phyloP scores from a whole-genome alignment of 257 asterid species.

The Vinca minor region DNA sequence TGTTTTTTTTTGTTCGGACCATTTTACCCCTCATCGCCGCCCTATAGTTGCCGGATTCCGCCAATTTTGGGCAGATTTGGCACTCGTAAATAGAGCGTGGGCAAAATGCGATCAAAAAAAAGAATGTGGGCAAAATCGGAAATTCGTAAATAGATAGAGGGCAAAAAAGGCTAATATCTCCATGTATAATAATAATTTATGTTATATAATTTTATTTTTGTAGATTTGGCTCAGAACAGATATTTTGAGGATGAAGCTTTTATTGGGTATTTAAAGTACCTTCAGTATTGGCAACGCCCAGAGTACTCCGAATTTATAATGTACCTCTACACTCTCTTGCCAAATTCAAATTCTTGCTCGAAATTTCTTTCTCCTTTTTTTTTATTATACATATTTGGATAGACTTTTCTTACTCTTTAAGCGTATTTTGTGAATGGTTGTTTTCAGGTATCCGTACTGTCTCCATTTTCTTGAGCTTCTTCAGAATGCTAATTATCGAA shows the following conservation, averaged over 20 bases:
- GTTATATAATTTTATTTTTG: neutral
- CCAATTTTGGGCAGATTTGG: too few relatives aligned
- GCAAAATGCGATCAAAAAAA: too few relatives aligned
- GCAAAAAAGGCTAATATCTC: too few relatives aligned
- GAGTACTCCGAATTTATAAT: conserved; percentile 76
- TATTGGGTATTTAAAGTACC: conserved; percentile 83
- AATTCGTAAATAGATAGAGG: too few relatives aligned
- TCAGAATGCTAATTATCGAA: conserved; percentile 69
- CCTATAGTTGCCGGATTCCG: too few relatives aligned
- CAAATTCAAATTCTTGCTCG: neutral
- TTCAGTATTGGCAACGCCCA: conserved; percentile 91
- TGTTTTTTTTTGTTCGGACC: too few relatives aligned
- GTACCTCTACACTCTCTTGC: conserved; percentile 33
- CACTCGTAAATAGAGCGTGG: too few relatives aligned
- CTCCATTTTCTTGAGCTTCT: conserved; percentile 87
- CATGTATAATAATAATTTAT: too few relatives aligned
- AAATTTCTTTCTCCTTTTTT: neutral
- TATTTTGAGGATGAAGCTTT: conserved; percentile 93
- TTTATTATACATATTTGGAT: neutral
- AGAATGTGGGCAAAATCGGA: too few relatives aligned
- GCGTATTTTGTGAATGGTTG: too few relatives aligned
- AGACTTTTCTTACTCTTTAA: neutral
- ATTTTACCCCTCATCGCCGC: too few relatives aligned
- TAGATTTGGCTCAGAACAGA: conserved; percentile 95
- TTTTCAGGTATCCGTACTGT: conserved; percentile 79